phyloP scores from a whole-genome alignment of 2,329 filamentous ascomycete species.

The Hypomyces rosellus region DNA sequence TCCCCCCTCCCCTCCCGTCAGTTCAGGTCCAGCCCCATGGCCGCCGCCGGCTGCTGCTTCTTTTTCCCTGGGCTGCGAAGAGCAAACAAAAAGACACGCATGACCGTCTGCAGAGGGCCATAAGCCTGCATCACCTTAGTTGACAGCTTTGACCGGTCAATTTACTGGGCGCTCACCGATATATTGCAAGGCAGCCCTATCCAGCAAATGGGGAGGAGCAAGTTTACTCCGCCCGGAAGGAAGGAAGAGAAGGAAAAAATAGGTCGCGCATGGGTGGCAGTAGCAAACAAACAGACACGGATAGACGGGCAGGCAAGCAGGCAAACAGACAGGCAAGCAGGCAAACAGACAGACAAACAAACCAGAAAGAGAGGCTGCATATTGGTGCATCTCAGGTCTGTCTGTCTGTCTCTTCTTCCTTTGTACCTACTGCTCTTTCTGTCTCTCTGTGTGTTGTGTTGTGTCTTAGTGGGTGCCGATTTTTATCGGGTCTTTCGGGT shows the following conservation, averaged over 20 bases:
- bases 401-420: not conserved
- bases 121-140: not conserved
- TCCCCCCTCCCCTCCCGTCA: no score
- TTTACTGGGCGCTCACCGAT: constrained; percentile 7
- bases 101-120: no score
- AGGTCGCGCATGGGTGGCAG: constrained; percentile 1
- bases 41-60: no score
- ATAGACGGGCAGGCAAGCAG: no score
- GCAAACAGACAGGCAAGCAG: no score
- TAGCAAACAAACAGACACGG: not conserved
- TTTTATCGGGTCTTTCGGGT: not conserved
- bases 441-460: no score
- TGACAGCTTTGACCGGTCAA: constrained; percentile 3
- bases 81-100: no score
- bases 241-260: not conserved
- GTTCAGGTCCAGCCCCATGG: no score
- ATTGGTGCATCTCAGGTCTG: not conserved
- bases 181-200: not conserved
- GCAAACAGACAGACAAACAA: no score
- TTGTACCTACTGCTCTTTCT: no score
- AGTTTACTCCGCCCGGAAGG: no score
- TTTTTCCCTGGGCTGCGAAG: no score
- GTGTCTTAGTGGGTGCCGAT: not conserved
- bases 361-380: not conserved
- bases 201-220: constrained; percentile 6